Base-by-base conservation (phyloP, 148 eudicot species). In the Rhododendron griersonianum region DNA sequence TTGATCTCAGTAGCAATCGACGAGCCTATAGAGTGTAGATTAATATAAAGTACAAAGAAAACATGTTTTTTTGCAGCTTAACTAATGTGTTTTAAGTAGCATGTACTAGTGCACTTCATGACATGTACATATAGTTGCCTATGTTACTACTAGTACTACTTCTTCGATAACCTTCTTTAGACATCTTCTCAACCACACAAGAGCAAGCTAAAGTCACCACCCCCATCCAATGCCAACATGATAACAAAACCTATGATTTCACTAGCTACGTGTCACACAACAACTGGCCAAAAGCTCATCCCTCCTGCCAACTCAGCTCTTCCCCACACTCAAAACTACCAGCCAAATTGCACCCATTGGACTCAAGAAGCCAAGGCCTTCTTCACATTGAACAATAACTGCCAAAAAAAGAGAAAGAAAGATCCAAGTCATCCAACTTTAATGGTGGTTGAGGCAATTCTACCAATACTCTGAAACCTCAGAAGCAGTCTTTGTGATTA, bases 301-400 rank as follows among this genome's bases (percentile, higher is more conserved):
- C 79, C 84, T 65, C 88, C 81, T 87, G 84, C 94, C 95, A 93
- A 86, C 81, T 90, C 93, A 90, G 88, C 92, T 35, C 61, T 81
- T 80, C 83, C 76, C 11, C 82, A 84, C 87, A 53, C 83, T 82
- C 84, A 86, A 88, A 45, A 80, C 89, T 61, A 84, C 80, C 89
- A 88, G 69, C 86, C 85, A 87, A 83, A 86, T 83, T 73, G 48
- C 77, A 81, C 90, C 76, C 55, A 39, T 18, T 44, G 45, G 5
- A 63, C 47, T 67, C 37, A 21, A 76, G 75, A 82, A 55, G 80
- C 81, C 30, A 55, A 82, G 53, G 30, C 41, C 41, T 18, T 44
- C 59, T 51, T 80, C 83, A 50, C 30, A 25, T 13, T 51, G 23
- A 2, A 28, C 37, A 80, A 28, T 18, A 47, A 11, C 35, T 33